phyloP scores from a whole-genome alignment of 208 protist genomes.

The Endotrypanum monterogeii region DNA sequence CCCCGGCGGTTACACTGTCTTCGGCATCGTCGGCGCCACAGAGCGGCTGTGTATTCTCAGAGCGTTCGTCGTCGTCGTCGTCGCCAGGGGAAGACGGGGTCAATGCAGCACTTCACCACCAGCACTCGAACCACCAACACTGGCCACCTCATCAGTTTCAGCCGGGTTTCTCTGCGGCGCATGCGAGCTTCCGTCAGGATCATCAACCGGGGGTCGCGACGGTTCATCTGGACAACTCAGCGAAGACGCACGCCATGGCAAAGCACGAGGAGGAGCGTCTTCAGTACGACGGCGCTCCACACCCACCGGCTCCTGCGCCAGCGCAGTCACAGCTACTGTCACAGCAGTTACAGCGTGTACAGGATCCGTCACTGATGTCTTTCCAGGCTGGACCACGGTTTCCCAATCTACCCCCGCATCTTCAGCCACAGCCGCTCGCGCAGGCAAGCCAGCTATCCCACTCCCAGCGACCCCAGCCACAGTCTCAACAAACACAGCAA shows the following conservation, averaged over 20 bases:
- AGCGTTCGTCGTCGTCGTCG: constrained; percentile 12
- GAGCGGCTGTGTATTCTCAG: not conserved
- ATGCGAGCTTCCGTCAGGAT: not conserved
- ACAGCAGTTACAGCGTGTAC: not conserved
- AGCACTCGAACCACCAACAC: not conserved
- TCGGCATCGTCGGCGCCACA: constrained; percentile 1
- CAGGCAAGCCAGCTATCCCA: not conserved
- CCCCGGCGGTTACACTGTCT: not conserved
- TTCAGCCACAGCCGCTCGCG: constrained; percentile 1
- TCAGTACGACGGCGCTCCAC: not conserved
- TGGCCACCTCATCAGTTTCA: not conserved
- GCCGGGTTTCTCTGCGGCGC: not conserved
- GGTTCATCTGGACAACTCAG: not conserved
- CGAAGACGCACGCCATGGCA: not conserved
- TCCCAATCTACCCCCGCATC: constrained; percentile 12
- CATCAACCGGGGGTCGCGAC: not conserved
- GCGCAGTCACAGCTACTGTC: not conserved
- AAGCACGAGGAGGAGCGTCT: not conserved
- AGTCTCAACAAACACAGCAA: not conserved
- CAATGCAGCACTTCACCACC: not conserved
- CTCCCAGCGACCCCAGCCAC: constrained; percentile 1
- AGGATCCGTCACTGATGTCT: not conserved
- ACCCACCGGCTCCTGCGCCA: not conserved
- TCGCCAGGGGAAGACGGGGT: constrained; percentile 1
- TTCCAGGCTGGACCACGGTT: constrained; percentile 1